Evolutionary conservation across 768 basidiomycete genomes (phyloP).

Genomic region (Phanerodontia chrysosporium): DNA sequence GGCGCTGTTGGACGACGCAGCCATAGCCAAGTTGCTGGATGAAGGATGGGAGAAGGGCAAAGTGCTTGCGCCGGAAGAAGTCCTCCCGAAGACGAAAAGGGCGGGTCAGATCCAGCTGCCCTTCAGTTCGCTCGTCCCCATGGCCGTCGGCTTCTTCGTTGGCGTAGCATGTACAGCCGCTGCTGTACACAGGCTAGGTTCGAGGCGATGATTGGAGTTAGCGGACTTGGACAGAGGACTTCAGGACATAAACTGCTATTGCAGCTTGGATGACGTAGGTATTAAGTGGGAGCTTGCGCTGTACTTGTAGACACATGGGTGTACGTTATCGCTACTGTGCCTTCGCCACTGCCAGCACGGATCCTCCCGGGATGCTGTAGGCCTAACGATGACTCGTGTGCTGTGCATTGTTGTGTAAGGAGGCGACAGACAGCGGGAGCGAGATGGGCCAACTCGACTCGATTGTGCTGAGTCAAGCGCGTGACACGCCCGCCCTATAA

Average conservation of each 20-base stretch:
- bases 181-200: slow-evolving; percentile 28
- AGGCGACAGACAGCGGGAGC: slow-evolving; percentile 4
- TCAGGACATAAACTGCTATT: too few species aligned
- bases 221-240: background rate
- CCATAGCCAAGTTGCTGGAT: slow-evolving; percentile 64
- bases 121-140: slow-evolving; percentile 23
- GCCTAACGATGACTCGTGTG: slow-evolving; percentile 1
- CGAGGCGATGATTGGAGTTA: slow-evolving; percentile 18
- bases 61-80: slow-evolving; percentile 30
- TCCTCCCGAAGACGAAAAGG: slow-evolving; percentile 1
- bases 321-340: background rate
- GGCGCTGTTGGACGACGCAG: slow-evolving; percentile 57
- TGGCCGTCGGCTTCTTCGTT: slow-evolving; percentile 36
- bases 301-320: background rate
- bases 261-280: background rate
- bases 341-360: background rate
- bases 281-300: background rate
- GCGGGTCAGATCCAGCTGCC: slow-evolving; percentile 6
- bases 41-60: slow-evolving; percentile 78
- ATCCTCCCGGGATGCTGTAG: background rate
- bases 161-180: slow-evolving; percentile 37
- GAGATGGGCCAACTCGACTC: slow-evolving; percentile 6
- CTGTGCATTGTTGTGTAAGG: background rate
- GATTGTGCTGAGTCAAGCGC: slow-evolving; percentile 20
- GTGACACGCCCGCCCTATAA: slow-evolving; percentile 17